A percentile compares a stretch with the other conserved stretches of the same genome.
These are phyloP conservation scores for Blepharisma stoltei DNA, from an alignment of 73 alveolate genomes.

Conservation along the genomic window DNA sequence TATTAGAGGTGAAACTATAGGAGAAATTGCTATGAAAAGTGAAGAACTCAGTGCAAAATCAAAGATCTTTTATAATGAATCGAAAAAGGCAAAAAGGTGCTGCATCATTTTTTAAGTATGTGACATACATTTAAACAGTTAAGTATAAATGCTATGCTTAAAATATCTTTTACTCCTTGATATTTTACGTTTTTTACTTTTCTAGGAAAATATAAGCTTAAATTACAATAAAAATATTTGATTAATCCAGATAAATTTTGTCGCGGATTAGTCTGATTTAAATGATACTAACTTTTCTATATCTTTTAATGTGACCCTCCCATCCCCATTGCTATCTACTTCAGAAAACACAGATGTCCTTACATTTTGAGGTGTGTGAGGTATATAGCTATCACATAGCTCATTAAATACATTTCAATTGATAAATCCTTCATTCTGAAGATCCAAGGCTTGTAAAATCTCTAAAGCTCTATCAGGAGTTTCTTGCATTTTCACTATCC, in stretches of 20 bases:
- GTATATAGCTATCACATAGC: background rate
- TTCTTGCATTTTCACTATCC: background rate
- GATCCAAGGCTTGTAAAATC: conserved; percentile 1
- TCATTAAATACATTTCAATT: background rate
- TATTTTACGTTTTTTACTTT: too few species aligned
- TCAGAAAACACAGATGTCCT: background rate
- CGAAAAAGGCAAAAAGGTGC: conserved; percentile 10
- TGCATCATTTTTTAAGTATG: background rate
- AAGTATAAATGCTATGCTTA: too few species aligned
- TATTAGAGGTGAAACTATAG: conserved; percentile 24
- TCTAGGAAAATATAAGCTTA: too few species aligned
- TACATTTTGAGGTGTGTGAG: background rate
- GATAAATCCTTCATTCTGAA: background rate
- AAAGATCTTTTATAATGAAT: conserved; percentile 14
- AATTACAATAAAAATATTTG: too few species aligned
- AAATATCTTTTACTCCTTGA: too few species aligned
- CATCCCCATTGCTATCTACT: conserved; percentile 19
- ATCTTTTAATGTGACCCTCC: conserved; percentile 8
- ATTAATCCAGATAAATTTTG: too few species aligned
- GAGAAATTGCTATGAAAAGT: background rate
- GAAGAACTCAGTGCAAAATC: conserved; percentile 24
- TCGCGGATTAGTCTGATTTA: too few species aligned
- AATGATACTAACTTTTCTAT: background rate
- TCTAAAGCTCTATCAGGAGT: background rate
- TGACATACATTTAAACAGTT: too few species aligned